Conservation (phyloP, 129 eudicot genomes). For the Pulicaria dysenterica region DNA sequence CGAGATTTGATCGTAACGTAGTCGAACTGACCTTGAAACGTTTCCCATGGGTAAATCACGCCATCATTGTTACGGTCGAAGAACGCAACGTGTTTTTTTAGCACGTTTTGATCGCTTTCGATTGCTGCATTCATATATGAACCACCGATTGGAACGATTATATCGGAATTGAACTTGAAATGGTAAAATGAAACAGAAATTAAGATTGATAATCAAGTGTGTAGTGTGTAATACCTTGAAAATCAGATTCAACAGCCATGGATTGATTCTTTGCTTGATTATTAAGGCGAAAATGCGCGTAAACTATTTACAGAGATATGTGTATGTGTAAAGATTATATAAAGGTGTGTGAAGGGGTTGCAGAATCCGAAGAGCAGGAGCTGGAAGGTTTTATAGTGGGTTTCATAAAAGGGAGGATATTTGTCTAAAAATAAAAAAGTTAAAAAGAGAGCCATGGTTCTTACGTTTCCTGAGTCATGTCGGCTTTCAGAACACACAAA, state of each 20-base stretch:
- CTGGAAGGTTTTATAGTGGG: conserved; percentile 10
- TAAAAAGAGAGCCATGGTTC: too few relatives aligned
- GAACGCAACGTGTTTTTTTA: conserved; percentile 69
- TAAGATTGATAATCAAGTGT: background rate
- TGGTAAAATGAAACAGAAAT: background rate
- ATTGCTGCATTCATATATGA: conserved; percentile 37
- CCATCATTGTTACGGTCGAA: conserved; percentile 81
- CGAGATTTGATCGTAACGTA: background rate
- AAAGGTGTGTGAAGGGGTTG: conserved; percentile 21
- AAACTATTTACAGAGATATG: background rate
- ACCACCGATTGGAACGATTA: background rate
- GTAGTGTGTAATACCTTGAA: background rate
- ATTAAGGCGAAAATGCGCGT: background rate
- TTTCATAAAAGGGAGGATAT: background rate
- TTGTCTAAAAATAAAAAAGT: too few relatives aligned
- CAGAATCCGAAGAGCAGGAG: background rate
- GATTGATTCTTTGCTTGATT: conserved; percentile 25
- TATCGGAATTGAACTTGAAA: background rate
- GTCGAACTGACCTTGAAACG: conserved; percentile 52
- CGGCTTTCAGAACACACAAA: too few relatives aligned
- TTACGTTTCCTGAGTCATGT: too few relatives aligned
- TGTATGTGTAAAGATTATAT: conserved; percentile 16
- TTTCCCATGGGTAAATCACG: conserved; percentile 71
- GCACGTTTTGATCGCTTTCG: conserved; percentile 36
- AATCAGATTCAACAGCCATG: conserved; percentile 9